Evolutionary conservation across 1,284 basidiomycete species (phyloP).

Genomic region (Rhodotorula glutinis): DNA sequence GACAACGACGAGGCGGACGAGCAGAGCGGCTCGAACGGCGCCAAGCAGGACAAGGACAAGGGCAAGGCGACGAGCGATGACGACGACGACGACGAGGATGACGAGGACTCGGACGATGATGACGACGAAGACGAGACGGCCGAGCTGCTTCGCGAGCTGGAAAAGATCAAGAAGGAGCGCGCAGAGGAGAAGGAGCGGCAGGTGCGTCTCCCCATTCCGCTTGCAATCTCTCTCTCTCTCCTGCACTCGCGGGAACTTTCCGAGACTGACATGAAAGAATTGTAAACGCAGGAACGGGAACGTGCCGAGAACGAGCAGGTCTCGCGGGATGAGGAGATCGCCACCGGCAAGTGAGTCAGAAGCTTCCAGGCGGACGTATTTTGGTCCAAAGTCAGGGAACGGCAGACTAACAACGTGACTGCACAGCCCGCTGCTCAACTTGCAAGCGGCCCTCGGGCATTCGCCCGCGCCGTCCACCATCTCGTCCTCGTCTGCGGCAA

Average conservation of each 20-base stretch:
- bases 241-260: background rate
- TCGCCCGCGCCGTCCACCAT: slow-evolving; percentile 58
- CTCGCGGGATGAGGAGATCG: slow-evolving; percentile 72
- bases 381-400: no score
- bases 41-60: slow-evolving; percentile 54
- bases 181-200: slow-evolving; percentile 82
- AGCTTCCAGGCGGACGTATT: background rate
- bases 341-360: slow-evolving; percentile 54
- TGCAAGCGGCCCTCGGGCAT: slow-evolving; percentile 76
- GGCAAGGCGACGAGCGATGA: slow-evolving; percentile 34
- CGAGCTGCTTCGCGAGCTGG: slow-evolving; percentile 83
- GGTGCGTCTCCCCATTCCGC: slow-evolving; percentile 43
- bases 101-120: slow-evolving; percentile 56
- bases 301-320: slow-evolving; percentile 58
- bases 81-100: slow-evolving; percentile 37
- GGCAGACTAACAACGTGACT: background rate
- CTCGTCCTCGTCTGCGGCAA: slow-evolving; percentile 60
- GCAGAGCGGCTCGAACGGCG: slow-evolving; percentile 47
- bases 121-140: slow-evolving; percentile 88
- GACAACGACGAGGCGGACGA: slow-evolving; percentile 49
- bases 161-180: slow-evolving; percentile 90
- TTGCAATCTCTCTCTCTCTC: background rate
- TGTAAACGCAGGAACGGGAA: slow-evolving; percentile 61
- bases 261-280: background rate
- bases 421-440: slow-evolving; percentile 74